A percentile compares a stretch with the other conserved stretches of the same genome.
These are phyloP conservation scores for Clitopilus hobsonii DNA, from an alignment of 768 basidiomycete species.

Conservation along the genomic window DNA sequence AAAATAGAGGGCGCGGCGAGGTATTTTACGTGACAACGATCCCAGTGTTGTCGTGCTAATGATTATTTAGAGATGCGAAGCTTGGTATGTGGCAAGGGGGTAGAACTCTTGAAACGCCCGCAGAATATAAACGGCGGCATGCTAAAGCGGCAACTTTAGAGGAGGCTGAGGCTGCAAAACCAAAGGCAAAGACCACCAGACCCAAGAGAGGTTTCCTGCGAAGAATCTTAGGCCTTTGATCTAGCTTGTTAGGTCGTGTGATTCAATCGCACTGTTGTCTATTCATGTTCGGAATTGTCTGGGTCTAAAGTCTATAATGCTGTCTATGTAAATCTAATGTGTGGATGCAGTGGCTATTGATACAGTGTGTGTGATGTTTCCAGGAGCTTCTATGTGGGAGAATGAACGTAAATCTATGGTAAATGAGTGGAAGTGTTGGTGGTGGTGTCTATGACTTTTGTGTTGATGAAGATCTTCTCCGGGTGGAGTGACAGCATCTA, in stretches of 20 bases:
- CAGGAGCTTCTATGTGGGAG: too few species aligned
- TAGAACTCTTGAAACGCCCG: slow-evolving; percentile 56
- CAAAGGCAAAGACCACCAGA: background rate
- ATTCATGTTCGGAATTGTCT: too few species aligned
- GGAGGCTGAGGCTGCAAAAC: slow-evolving; percentile 10
- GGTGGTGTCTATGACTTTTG: background rate
- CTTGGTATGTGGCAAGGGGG: slow-evolving; percentile 75
- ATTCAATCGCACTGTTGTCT: too few species aligned
- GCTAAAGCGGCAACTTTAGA: slow-evolving; percentile 20
- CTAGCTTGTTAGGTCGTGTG: too few species aligned
- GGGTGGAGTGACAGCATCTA: background rate
- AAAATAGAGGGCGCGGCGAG: slow-evolving; percentile 60
- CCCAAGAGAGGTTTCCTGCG: slow-evolving; percentile 2
- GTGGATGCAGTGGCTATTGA: background rate
- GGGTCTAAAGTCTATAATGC: too few species aligned
- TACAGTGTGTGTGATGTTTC: background rate
- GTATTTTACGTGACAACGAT: slow-evolving; percentile 28
- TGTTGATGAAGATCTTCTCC: background rate
- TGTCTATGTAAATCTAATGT: background rate
- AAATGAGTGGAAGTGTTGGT: background rate
- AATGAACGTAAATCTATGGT: background rate
- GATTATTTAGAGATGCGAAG: slow-evolving; percentile 41
- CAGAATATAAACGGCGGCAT: slow-evolving; percentile 74
- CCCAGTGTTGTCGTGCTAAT: background rate
- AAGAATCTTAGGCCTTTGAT: background rate